A percentile compares a stretch with the other conserved stretches of the same genome.
Conservation (phyloP, 2,329 filamentous ascomycete genomes). For the Colletotrichum sp. region DNA sequence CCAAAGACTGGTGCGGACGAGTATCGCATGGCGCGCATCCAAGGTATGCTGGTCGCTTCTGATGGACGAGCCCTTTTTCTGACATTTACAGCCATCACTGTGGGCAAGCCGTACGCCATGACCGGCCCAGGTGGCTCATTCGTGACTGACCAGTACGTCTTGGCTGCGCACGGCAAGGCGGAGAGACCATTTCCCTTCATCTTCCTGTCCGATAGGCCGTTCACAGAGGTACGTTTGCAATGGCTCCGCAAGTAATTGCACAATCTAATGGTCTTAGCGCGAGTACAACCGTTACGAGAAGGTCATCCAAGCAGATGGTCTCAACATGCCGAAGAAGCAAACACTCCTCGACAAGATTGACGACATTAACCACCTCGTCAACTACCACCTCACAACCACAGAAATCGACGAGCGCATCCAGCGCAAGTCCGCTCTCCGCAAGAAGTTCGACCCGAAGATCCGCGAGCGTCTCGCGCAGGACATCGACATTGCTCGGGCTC, state of each 20-base stretch:
- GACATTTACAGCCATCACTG: constrained; percentile 68
- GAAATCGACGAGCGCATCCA: constrained; percentile 83
- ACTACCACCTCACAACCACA: constrained; percentile 80
- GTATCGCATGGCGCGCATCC: constrained; percentile 90
- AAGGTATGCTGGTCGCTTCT: constrained; percentile 58
- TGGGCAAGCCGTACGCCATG: constrained; percentile 84
- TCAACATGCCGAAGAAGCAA: constrained; percentile 76
- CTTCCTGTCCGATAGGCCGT: constrained; percentile 81
- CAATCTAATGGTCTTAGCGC: constrained; percentile 45
- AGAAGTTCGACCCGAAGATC: constrained; percentile 69
- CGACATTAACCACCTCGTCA: constrained; percentile 80
- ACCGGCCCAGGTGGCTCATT: constrained; percentile 78
- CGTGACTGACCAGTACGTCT: constrained; percentile 84
- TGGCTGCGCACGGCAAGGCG: constrained; percentile 81
- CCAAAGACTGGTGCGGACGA: constrained; percentile 73
- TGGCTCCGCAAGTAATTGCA: not conserved
- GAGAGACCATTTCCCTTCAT: constrained; percentile 89
- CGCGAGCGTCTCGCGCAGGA: constrained; percentile 70
- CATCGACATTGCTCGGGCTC: constrained; percentile 68
- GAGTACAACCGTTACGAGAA: constrained; percentile 85
- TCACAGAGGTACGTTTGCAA: constrained; percentile 72
- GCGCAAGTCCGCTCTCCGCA: constrained; percentile 70
- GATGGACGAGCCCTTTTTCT: not conserved
- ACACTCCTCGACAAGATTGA: constrained; percentile 74
- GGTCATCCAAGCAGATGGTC: constrained; percentile 73